Base-by-base conservation (phyloP, 2,329 filamentous ascomycete species). In the Grosmannia serpens region DNA sequence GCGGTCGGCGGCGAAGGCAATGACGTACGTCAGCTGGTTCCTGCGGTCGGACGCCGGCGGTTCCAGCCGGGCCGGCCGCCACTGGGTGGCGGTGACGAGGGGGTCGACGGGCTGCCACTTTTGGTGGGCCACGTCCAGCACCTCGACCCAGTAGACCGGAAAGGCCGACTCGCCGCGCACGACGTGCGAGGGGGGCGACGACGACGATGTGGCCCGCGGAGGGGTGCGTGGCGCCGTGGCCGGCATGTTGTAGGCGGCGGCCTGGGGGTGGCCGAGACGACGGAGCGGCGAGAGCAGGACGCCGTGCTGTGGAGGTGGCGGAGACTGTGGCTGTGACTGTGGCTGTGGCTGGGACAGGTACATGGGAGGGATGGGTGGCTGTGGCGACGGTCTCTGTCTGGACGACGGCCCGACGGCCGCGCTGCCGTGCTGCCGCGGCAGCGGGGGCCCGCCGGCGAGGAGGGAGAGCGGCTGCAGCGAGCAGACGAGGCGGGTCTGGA, bases 121-220 rank as follows among this genome's bases (percentile, higher is more conserved):
- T 68, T 96, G 89, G 63, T 90, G 83, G 0, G 88, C 87, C 57
- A 84, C 77, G 62, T 96, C 91, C 63, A 96, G 88, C 4, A 89
- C 86, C 72, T 99, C 94, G 0, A 96, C 86, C 94, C 94, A 99
- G 68, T 91, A 97, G 3, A 97, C 79, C 0, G 94, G 94, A 66
- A 86, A 89, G 0, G 82, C 71, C 0, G 90, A 91, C 67, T 92
- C 89, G 38, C 90, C 88, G 27, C 78, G 79, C 13, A 50, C 24
- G 13, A 87, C 51, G 5, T 53, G 56, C 31, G 80, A 17, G 67
- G 73, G 56, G 63, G 66, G 27, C 68, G 71, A 66, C 68, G 70
- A 65, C 65, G 55, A 67, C 1, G 69, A 62, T 1, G 64, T 64
- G 1, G 70, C 27, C 6, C 27, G 60, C 15, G 53, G 20, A 15